A percentile compares a stretch with the other conserved stretches of the same genome.
Conservation (phyloP, 2,329 filamentous ascomycete species). For the Fusarium sp. region DNA sequence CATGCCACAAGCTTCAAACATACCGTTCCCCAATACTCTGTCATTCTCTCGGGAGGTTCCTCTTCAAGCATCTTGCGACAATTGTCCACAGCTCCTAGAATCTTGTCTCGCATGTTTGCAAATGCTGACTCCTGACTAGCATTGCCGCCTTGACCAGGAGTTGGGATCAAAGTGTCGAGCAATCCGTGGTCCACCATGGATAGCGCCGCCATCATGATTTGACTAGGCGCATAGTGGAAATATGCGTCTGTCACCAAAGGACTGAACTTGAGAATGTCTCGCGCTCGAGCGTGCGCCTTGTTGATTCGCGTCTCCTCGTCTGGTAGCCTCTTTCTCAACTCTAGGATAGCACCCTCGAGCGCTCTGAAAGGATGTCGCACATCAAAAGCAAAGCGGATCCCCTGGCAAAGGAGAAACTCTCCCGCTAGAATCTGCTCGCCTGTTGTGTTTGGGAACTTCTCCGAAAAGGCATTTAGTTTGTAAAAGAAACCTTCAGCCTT, state of each 20-base stretch:
- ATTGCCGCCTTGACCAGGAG: slow-evolving; percentile 50
- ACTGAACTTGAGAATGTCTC: slow-evolving; percentile 80
- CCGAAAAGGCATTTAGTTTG: slow-evolving; percentile 72
- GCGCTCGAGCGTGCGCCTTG: slow-evolving; percentile 77
- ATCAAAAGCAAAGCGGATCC: slow-evolving; percentile 92
- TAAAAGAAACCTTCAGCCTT: slow-evolving; percentile 91
- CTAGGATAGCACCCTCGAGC: slow-evolving; percentile 87
- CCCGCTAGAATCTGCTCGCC: slow-evolving; percentile 87
- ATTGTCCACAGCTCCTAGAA: slow-evolving; percentile 60
- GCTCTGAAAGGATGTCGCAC: slow-evolving; percentile 91
- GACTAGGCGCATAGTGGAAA: slow-evolving; percentile 93
- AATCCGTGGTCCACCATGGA: slow-evolving; percentile 78
- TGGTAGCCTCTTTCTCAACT: slow-evolving; percentile 76
- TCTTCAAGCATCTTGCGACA: slow-evolving; percentile 67
- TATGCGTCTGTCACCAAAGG: slow-evolving; percentile 94
- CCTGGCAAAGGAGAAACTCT: slow-evolving; percentile 93
- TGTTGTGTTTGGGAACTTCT: slow-evolving; percentile 76
- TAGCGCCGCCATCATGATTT: slow-evolving; percentile 89
- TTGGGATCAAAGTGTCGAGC: slow-evolving; percentile 60
- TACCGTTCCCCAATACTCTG: slow-evolving; percentile 66
- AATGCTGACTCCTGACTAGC: slow-evolving; percentile 38
- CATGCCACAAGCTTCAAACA: slow-evolving; percentile 31
- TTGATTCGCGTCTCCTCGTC: slow-evolving; percentile 66
- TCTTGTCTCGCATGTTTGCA: slow-evolving; percentile 57
- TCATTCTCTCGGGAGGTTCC: slow-evolving; percentile 67